Evolutionary conservation across 2,329 filamentous ascomycete genomes (phyloP), one percentile per base, ranked within the genome.

Genomic region (Acephala macrosclerotiorum): DNA sequence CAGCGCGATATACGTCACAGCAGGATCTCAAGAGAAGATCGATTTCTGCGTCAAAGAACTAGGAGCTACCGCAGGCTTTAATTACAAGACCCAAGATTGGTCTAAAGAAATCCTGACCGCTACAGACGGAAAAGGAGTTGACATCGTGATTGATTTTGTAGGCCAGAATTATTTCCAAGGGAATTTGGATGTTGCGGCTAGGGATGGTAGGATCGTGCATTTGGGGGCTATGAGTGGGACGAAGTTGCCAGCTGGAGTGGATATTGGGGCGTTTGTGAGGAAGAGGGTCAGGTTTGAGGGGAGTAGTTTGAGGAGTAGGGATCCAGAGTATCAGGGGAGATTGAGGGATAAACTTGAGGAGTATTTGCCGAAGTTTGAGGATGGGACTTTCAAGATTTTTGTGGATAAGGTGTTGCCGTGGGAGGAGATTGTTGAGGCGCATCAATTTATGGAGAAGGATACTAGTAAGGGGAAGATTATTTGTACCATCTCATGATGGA

Each of bases 131-230:
- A 88, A 89, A 72, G 95, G 95, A 26, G 93, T 96, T 0, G 92
- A 97, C 76, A 81, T 95, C 65, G 92, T 97, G 51, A 85, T 97
- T 38, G 95, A 97, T 77, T 97, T 93, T 77, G 83, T 97, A 36
- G 94, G 94, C 9, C 91, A 87, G 20, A 82, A 80, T 53, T 95
- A 96, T 78, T 97, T 97, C 77, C 86, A 90, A 74, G 84, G 87
- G 69, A 96, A 97, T 77, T 78, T 97, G 40, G 85, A 91, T 35
- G 91, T 86, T 9, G 88, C 91, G 1, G 94, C 92, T 0, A 83
- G 81, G 51, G 95, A 97, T 76, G 91, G 87, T 1, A 85, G 86
- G 14, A 91, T 97, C 71, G 93, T 97, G 35, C 81, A 89, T 69
- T 80, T 97, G 29, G 94, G 89, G 1, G 78, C 89, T 9, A 83